phyloP scores from a whole-genome alignment of 2,329 filamentous ascomycete genomes.

The Talaromyces rugulosus region DNA sequence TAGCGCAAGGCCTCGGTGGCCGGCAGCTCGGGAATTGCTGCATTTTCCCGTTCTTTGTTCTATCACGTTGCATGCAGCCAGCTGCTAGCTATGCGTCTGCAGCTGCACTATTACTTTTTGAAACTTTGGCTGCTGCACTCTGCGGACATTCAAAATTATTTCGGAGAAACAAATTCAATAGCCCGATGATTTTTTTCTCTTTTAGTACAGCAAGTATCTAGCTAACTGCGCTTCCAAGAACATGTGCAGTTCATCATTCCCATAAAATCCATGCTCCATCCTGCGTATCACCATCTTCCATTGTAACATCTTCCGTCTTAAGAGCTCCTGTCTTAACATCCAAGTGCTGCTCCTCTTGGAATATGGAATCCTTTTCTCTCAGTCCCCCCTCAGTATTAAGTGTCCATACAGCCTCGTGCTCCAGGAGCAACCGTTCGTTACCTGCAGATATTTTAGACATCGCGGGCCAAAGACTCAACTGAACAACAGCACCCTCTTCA shows the following conservation, averaged over 20 bases:
- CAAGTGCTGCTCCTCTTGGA: neutral
- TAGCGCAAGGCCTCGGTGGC: neutral
- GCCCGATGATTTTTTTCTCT: neutral
- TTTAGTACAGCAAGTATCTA: neutral
- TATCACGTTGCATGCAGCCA: neutral
- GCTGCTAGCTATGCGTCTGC: too few relatives aligned
- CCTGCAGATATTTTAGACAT: constrained; percentile 1
- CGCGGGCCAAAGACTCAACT: constrained; percentile 2
- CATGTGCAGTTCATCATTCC: too few relatives aligned
- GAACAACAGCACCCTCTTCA: neutral
- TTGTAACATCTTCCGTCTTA: neutral
- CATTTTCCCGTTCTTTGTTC: neutral
- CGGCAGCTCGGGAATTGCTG: neutral
- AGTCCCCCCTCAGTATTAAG: neutral
- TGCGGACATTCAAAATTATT: neutral
- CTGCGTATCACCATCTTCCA: too few relatives aligned
- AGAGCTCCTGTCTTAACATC: neutral
- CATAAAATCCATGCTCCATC: too few relatives aligned
- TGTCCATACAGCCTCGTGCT: constrained; percentile 4
- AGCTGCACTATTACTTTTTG: too few relatives aligned
- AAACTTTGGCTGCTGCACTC: too few relatives aligned
- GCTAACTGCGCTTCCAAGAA: neutral
- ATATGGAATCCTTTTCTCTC: too few relatives aligned
- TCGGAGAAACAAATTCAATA: neutral
- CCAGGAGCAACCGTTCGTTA: neutral